phyloP scores from a whole-genome alignment of 2,329 filamentous ascomycete species.

The Apiospora saccharicola region DNA sequence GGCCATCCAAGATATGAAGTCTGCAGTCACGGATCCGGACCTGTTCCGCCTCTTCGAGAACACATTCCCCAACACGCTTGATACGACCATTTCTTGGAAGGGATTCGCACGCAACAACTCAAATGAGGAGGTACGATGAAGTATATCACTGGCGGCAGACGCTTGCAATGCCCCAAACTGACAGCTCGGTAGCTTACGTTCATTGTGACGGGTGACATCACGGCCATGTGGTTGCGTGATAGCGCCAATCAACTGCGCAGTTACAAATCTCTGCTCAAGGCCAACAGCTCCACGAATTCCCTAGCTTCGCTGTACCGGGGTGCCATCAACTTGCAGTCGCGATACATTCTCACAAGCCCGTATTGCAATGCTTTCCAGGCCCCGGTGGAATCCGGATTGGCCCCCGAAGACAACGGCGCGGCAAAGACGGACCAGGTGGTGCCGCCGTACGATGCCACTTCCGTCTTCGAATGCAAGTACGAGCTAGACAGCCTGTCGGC shows the following conservation, averaged over 20 bases:
- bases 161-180: background rate
- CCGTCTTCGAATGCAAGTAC: slow-evolving; percentile 96
- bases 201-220: slow-evolving; percentile 84
- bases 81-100: slow-evolving; percentile 84
- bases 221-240: slow-evolving; percentile 89
- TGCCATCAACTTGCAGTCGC: slow-evolving; percentile 74
- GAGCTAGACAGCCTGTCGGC: slow-evolving; percentile 90
- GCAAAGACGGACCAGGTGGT: slow-evolving; percentile 63
- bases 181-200: slow-evolving; percentile 73
- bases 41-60: slow-evolving; percentile 84
- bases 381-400: slow-evolving; percentile 75
- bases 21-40: slow-evolving; percentile 60
- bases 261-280: slow-evolving; percentile 67
- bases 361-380: slow-evolving; percentile 95
- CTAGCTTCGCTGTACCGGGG: slow-evolving; percentile 74
- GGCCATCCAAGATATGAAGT: slow-evolving; percentile 60
- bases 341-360: slow-evolving; percentile 72
- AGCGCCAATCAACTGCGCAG: slow-evolving; percentile 79
- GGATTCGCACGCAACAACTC: slow-evolving; percentile 60
- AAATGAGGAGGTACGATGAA: slow-evolving; percentile 39
- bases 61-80: slow-evolving; percentile 82
- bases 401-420: slow-evolving; percentile 63
- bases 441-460: slow-evolving; percentile 71
- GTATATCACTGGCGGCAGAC: background rate
- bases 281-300: slow-evolving; percentile 61